phyloP scores from a whole-genome alignment of 2,329 filamentous ascomycete genomes.

The Daldinia sp. region DNA sequence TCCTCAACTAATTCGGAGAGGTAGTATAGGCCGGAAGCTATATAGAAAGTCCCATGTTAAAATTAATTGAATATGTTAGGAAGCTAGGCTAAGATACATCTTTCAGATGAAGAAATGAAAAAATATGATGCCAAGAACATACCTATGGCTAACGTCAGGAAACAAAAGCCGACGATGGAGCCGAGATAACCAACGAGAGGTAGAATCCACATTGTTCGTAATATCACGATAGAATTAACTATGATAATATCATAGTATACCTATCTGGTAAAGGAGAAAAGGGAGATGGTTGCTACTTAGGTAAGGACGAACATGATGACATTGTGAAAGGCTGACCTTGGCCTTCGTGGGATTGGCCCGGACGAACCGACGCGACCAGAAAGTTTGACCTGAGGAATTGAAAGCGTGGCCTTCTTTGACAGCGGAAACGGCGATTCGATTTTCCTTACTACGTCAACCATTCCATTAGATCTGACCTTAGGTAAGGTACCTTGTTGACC shows the following conservation, averaged over 20 bases:
- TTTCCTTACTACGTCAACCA: conserved; percentile 15
- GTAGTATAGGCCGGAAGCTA: conserved; percentile 97
- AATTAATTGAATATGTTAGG: conserved; percentile 5
- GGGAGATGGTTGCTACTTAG: conserved; percentile 24
- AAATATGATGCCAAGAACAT: conserved; percentile 47
- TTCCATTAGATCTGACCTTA: too few relatives aligned
- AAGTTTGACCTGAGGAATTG: conserved; percentile 5
- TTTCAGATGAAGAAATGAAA: not conserved
- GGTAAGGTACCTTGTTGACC: too few relatives aligned
- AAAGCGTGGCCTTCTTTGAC: conserved; percentile 39
- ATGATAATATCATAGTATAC: conserved; percentile 39
- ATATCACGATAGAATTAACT: not conserved
- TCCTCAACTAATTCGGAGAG: conserved; percentile 98
- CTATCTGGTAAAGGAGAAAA: conserved; percentile 10
- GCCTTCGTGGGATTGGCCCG: conserved; percentile 15
- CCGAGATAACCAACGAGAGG: conserved; percentile 91
- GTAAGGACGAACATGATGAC: conserved; percentile 24
- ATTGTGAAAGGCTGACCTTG: conserved; percentile 17
- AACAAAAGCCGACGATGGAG: conserved; percentile 88
- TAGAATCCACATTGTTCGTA: conserved; percentile 87
- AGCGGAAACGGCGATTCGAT: conserved; percentile 34
- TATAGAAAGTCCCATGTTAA: conserved; percentile 39
- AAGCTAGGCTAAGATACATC: not conserved
- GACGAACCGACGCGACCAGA: conserved; percentile 19
- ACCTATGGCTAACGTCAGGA: conserved; percentile 95